These are phyloP conservation scores for Pseudozyma thailandica DNA, from an alignment of 1,284 basidiomycete species.

Conservation along the genomic window DNA sequence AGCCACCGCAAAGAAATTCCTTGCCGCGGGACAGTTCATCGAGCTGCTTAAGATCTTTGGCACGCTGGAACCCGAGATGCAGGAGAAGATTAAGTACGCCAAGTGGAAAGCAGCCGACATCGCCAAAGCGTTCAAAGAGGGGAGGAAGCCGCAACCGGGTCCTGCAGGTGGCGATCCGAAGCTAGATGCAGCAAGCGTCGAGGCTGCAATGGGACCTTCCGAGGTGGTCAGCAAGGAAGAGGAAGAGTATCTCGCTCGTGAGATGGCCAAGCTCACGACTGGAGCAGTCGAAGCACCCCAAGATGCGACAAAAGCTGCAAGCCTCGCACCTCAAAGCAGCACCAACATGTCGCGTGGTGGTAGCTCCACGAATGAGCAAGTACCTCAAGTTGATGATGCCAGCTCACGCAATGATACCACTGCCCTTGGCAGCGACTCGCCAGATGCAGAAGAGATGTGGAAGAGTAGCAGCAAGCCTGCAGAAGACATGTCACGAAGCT, in stretches of 20 bases:
- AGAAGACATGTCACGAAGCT: slow-evolving; percentile 20
- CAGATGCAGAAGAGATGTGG: slow-evolving; percentile 36
- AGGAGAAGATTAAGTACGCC: slow-evolving; percentile 83
- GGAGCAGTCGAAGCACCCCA: slow-evolving; percentile 4
- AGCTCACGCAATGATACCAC: not conserved
- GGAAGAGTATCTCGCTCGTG: slow-evolving; percentile 53
- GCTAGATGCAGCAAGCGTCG: slow-evolving; percentile 27
- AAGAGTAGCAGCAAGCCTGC: slow-evolving; percentile 13
- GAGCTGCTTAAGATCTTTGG: slow-evolving; percentile 83
- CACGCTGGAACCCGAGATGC: slow-evolving; percentile 69
- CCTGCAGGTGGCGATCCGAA: slow-evolving; percentile 53
- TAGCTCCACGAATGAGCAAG: slow-evolving; percentile 14
- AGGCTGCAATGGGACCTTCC: slow-evolving; percentile 28
- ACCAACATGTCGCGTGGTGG: slow-evolving; percentile 6
- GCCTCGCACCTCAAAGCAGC: not conserved
- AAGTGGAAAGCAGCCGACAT: slow-evolving; percentile 95
- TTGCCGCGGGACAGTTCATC: slow-evolving; percentile 86
- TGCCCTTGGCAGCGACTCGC: slow-evolving; percentile 16
- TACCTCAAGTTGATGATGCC: not conserved
- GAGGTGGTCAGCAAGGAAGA: slow-evolving; percentile 44
- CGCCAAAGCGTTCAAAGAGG: slow-evolving; percentile 86
- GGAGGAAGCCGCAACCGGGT: slow-evolving; percentile 44
- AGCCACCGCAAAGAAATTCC: slow-evolving; percentile 85
- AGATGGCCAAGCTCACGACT: slow-evolving; percentile 57
- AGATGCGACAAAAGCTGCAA: slow-evolving; percentile 7